Evolutionary conservation across 2,329 filamentous ascomycete genomes (phyloP), one percentile per base, ranked within the genome.

Genomic region (Colletotrichum melonis): DNA sequence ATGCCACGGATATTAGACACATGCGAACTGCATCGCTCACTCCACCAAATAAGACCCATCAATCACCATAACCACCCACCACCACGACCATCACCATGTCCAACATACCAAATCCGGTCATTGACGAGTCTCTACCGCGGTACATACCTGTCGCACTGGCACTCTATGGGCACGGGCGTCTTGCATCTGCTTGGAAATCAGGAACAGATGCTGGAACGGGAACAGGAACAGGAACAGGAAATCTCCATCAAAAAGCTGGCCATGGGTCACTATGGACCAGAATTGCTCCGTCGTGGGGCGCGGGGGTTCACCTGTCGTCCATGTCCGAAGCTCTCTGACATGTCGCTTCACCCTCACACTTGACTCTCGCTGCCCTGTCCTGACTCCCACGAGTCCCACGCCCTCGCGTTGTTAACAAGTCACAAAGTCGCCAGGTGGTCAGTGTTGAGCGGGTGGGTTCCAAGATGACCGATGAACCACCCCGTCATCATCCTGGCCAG

Each of bases 401-500:
- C 35, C 35, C 16, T 46, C 16, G 16, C 16, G 42, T 8, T 16
- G 42, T 19, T 19, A 49, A 52, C 26, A 12, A 56, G 35, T 42
- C 35, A 42, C 35, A 58, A 32, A 30, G 26, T 55, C 59, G 30
- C 54, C 28, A 26, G 42, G 9, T 46, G 59, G 59, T 30, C 59
- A 49, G 46, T 65, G 55, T 42, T 71, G 35, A 67, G 26, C 58
- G 54, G 69, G 58, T 68, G 54, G 55, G 56, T 28, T 70, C 24
- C 55, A 62, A 73, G 59, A 56, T 46, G 65, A 42, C 66, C 52
- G 69, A 72, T 69, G 69, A 69, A 69, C 69, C 54, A 60, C 58
- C 65, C 69, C 67, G 70, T 73, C 70, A 70, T 70, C 70, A 73
- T 73, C 70, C 70, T 56, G 55, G 70, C 52, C 67, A 70, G 70